A percentile compares a stretch with the other conserved stretches of the same genome.
Evolutionary conservation across 2,329 filamentous ascomycete genomes (phyloP).

Genomic region (Arthrobotrys musiformis): DNA sequence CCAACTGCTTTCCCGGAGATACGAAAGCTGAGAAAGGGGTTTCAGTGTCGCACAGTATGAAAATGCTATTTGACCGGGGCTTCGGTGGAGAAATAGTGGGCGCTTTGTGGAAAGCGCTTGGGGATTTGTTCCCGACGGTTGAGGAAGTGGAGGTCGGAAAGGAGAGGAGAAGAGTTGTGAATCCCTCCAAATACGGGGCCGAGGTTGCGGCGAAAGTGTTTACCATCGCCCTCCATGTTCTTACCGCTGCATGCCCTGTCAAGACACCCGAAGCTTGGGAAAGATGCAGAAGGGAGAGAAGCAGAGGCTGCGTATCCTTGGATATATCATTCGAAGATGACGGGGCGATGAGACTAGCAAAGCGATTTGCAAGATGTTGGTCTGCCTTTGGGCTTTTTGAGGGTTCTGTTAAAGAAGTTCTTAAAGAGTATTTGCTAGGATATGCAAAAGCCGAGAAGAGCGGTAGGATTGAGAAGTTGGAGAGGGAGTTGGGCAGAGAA

Average conservation of each 20-base stretch:
- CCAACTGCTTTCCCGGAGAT: conserved; percentile 72
- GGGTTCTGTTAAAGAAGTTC: conserved; percentile 15
- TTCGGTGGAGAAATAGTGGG: conserved; percentile 69
- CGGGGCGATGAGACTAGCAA: conserved; percentile 57
- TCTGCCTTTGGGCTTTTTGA: conserved; percentile 53
- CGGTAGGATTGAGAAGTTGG: conserved; percentile 45
- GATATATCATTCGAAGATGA: conserved; percentile 62
- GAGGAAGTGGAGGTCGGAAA: conserved; percentile 22
- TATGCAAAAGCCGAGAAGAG: conserved; percentile 54
- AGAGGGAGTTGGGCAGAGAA: conserved; percentile 59
- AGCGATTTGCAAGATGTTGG: conserved; percentile 56
- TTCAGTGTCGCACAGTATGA: conserved; percentile 15
- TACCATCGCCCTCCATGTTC: conserved; percentile 57
- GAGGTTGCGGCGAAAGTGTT: conserved; percentile 57
- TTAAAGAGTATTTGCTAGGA: conserved; percentile 56
- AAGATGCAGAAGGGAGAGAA: conserved; percentile 53
- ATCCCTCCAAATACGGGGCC: conserved; percentile 39
- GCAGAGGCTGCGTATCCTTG: conserved; percentile 57
- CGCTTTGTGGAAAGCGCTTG: conserved; percentile 74
- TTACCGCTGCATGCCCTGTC: conserved; percentile 54
- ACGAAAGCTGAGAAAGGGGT: conserved; percentile 69
- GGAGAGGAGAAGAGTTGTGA: conserved; percentile 57
- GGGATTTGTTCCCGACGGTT: conserved; percentile 66
- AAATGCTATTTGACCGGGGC: conserved; percentile 63
- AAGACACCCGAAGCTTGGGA: conserved; percentile 57